Evolutionary conservation across 345 rosid species (phyloP).

Genomic region (Nephelium lappaceum): DNA sequence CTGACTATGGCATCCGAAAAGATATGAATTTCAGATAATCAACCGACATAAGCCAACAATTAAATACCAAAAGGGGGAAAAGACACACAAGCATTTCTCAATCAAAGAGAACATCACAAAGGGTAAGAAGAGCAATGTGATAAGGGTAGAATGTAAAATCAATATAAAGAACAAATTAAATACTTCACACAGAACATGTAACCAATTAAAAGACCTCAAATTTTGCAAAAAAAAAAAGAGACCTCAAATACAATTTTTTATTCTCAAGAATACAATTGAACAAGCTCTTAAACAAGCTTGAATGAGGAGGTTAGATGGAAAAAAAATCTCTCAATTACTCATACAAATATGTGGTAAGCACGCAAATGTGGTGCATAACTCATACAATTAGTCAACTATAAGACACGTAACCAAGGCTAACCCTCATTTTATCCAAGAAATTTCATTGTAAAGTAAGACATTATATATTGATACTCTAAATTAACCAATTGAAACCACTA

Average conservation of each 20-base stretch:
- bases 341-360: not conserved
- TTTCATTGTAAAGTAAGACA: not conserved
- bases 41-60: not conserved
- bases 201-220: not conserved
- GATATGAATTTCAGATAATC: not conserved
- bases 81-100: not conserved
- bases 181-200: not conserved
- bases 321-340: not conserved
- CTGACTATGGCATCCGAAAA: not conserved
- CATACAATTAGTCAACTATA: not conserved
- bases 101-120: not conserved
- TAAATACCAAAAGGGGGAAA: not conserved
- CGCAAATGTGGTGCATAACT: not conserved
- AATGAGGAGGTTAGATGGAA: not conserved
- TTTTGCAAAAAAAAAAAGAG: too few relatives aligned
- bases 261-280: conserved; percentile 11
- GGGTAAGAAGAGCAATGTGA: not conserved
- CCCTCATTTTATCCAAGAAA: not conserved
- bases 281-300: not conserved
- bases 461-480: too few relatives aligned
- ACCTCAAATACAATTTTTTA: not conserved
- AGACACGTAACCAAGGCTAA: not conserved
- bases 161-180: not conserved
- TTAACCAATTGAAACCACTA: not conserved
- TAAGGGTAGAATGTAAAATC: not conserved